Conservation (phyloP, 1,284 basidiomycete genomes). For the Takashimella tepidaria region DNA sequence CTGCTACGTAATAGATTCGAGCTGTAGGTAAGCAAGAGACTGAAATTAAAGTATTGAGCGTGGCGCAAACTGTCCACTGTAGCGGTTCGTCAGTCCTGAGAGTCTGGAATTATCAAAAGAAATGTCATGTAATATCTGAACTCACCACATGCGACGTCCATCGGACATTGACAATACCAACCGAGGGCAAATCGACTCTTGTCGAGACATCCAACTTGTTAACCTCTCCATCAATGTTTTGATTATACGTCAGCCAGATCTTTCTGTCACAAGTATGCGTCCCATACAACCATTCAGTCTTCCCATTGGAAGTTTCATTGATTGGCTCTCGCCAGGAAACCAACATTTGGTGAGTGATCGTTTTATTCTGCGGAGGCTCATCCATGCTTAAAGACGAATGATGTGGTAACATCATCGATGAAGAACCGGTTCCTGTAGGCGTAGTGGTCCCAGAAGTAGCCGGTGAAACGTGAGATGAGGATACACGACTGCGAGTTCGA, state of each 20-base stretch:
- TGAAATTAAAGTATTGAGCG: conserved; percentile 19
- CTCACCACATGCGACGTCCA: conserved; percentile 10
- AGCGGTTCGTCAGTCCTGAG: too few species aligned
- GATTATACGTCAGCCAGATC: conserved; percentile 28
- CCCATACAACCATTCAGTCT: conserved; percentile 25
- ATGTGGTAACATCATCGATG: conserved; percentile 1
- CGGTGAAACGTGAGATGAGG: conserved; percentile 1
- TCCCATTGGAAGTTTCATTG: background rate
- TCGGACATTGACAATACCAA: conserved; percentile 10
- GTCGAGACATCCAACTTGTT: conserved; percentile 16
- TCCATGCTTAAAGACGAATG: background rate
- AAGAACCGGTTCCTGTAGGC: background rate
- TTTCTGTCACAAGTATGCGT: conserved; percentile 11
- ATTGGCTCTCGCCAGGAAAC: conserved; percentile 16
- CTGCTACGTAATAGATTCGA: conserved; percentile 30
- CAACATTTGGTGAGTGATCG: conserved; percentile 12
- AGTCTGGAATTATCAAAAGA: too few species aligned
- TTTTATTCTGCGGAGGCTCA: background rate
- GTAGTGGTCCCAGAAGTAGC: background rate
- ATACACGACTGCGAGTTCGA: background rate
- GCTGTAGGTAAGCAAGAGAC: conserved; percentile 19
- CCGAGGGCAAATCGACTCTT: conserved; percentile 5
- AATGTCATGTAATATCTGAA: background rate
- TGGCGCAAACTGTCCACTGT: conserved; percentile 35
- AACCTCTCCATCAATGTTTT: conserved; percentile 21